Conservation (phyloP, 352 stramenopile genomes). For the Pythium dissotocum region DNA sequence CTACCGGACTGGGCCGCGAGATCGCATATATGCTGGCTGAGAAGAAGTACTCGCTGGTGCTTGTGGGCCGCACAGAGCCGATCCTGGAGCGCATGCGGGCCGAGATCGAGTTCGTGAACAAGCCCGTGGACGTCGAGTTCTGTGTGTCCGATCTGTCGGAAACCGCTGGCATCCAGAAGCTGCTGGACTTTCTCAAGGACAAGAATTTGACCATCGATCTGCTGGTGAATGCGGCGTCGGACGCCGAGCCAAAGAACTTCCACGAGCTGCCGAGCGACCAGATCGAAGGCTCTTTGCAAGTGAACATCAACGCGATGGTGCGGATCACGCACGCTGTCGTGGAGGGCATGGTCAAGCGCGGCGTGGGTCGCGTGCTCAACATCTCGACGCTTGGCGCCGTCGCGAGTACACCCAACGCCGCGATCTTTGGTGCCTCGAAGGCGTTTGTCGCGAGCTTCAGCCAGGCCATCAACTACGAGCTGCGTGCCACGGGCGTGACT, state of each 20-base stretch:
- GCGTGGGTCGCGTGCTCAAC: conserved; percentile 78
- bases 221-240: conserved; percentile 82
- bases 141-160: conserved; percentile 65
- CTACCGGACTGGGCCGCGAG: conserved; percentile 68
- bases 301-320: conserved; percentile 64
- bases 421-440: conserved; percentile 82
- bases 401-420: conserved; percentile 58
- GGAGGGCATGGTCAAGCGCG: conserved; percentile 65
- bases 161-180: conserved; percentile 46
- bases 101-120: conserved; percentile 76
- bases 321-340: conserved; percentile 59
- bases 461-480: conserved; percentile 75
- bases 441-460: conserved; percentile 74
- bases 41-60: conserved; percentile 78
- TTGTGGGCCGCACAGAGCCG: conserved; percentile 57
- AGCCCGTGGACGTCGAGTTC: conserved; percentile 54
- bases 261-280: conserved; percentile 35
- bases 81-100: conserved; percentile 66
- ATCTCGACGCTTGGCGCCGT: conserved; percentile 64
- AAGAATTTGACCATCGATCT: conserved; percentile 78
- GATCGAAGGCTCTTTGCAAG: conserved; percentile 63
- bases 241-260: conserved; percentile 47
- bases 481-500: conserved; percentile 69
- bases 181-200: conserved; percentile 55
- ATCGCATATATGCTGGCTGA: conserved; percentile 81